Evolutionary conservation across 208 protist species (phyloP).

Genomic region (Crithidia fasciculata): DNA sequence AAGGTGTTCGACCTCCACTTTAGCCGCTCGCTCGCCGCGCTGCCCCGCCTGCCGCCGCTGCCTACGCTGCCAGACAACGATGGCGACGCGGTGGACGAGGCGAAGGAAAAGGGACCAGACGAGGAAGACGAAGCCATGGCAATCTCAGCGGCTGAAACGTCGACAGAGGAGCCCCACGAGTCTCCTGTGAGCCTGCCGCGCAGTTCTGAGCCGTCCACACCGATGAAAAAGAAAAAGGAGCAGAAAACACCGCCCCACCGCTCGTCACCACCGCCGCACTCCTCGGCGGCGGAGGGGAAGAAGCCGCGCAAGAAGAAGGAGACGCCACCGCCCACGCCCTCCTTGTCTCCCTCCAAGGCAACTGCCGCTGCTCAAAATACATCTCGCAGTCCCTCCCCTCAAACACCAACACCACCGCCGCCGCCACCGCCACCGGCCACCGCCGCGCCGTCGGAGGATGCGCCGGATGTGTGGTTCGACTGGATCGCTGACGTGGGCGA

Average conservation of each 20-base stretch:
- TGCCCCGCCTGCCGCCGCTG: conserved; percentile 15
- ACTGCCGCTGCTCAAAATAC: too few relatives aligned
- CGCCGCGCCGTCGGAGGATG: not conserved
- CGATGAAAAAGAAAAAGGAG: too few relatives aligned
- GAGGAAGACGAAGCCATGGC: not conserved
- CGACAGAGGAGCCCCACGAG: too few relatives aligned
- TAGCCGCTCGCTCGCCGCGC: conserved; percentile 4
- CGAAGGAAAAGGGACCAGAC: not conserved
- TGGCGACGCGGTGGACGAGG: not conserved
- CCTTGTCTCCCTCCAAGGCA: not conserved
- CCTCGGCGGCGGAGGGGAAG: not conserved
- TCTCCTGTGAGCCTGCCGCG: too few relatives aligned
- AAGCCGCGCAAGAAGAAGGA: not conserved
- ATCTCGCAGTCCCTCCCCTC: not conserved
- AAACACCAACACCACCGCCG: not conserved
- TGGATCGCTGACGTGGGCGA: conserved; percentile 88
- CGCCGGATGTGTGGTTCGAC: conserved; percentile 82
- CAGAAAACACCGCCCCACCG: too few relatives aligned
- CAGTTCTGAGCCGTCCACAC: too few relatives aligned
- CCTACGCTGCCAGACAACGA: not conserved
- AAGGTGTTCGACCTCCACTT: conserved; percentile 76
- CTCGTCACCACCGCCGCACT: not conserved
- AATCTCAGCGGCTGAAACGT: too few relatives aligned
- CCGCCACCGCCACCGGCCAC: not conserved
- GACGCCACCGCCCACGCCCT: not conserved